Evolutionary conservation across 1,139 yeast species (phyloP), one percentile per base, ranked within the genome.

Genomic region (Candida glucosophila): DNA sequence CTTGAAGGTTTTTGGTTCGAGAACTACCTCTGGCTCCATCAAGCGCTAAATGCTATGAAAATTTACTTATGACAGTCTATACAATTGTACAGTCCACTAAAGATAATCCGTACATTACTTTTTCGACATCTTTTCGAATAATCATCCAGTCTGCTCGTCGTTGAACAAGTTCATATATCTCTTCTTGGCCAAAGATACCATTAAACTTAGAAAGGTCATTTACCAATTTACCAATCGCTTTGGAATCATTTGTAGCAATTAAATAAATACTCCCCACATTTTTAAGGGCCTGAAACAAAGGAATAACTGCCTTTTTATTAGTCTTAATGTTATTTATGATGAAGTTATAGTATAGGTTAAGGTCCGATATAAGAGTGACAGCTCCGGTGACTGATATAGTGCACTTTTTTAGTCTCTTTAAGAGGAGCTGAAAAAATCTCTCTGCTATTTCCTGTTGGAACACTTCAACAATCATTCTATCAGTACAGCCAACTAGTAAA

Each of bases 381-480:
- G 96, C 94, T 2, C 98, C 98, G 6, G 68, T 67, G 2, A 77
- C 77, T 3, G 93, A 81, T 3, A 90, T 71, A 1, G 76, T 68
- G 23, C 78, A 67, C 36, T 77, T 75, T 34, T 70, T 67, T 27
- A 90, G 61, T 30, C 79, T 72, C 46, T 83, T 85, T 20, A 85
- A 83, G 21, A 90, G 59, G 2, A 77, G 63, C 22, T 73, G 77
- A 44, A 85, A 86, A 36, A 90, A 78, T 25, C 98, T 52, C 44
- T 85, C 85, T 0, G 95, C 95, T 20, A 90, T 76, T 45, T 90
- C 98, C 45, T 86, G 95, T 41, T 88, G 93, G 45, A 86, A 90
- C 0, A 90, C 93, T 41, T 88, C 97, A 15, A 88, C 72, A 6
- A 92, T 78, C 1, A 86, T 72, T 43, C 79, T 82, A 31, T 90